Evolutionary conservation across 495 filamentous ascomycete species (phyloP).

Genomic region (Trichoderma reesei): DNA sequence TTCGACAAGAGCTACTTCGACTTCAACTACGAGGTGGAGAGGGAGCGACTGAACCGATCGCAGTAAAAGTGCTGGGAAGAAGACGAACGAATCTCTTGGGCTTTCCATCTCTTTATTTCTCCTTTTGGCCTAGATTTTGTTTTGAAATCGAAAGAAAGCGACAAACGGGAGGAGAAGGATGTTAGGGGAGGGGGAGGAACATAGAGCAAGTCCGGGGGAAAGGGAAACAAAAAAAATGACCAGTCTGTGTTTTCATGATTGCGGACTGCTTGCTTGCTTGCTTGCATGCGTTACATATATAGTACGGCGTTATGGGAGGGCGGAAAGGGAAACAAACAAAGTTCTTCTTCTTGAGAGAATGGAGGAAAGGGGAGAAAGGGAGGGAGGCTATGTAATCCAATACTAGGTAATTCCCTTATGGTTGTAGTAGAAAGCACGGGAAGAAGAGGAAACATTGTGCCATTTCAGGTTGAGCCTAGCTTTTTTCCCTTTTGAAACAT

Average conservation of each 20-base stretch:
- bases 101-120: neutral
- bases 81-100: neutral
- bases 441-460: neutral
- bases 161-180: no score
- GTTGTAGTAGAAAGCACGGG: neutral
- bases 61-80: neutral
- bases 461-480: no score
- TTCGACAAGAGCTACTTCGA: constrained; percentile 98
- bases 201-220: neutral
- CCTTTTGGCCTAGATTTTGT: constrained; percentile 3
- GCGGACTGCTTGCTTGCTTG: constrained; percentile 9
- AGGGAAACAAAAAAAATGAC: constrained; percentile 4
- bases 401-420: constrained; percentile 3
- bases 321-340: constrained; percentile 4
- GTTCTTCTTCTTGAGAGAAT: constrained; percentile 5
- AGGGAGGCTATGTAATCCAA: constrained; percentile 1
- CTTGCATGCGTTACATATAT: constrained; percentile 9
- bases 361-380: neutral
- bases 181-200: neutral
- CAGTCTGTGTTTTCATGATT: constrained; percentile 8
- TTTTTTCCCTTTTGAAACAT: no score
- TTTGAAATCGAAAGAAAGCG: neutral
- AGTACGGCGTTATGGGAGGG: constrained; percentile 8
- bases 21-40: constrained; percentile 97
- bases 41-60: constrained; percentile 33